These are phyloP conservation scores for Amanita thiersii DNA, from an alignment of 768 basidiomycete genomes.

Conservation along the genomic window DNA sequence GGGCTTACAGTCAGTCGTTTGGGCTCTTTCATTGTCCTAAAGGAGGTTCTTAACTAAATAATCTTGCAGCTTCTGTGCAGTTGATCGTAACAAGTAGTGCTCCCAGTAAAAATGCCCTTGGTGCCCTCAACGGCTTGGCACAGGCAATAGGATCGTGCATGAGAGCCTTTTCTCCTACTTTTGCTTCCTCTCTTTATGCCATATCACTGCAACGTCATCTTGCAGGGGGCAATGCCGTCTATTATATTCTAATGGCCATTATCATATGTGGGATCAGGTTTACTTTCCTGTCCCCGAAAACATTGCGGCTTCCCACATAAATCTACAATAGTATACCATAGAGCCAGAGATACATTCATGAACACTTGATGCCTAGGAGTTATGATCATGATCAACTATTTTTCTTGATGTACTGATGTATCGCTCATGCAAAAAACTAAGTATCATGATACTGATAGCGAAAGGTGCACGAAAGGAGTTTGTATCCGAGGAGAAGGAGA, in stretches of 20 bases:
- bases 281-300: too few species aligned
- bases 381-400: too few species aligned
- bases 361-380: too few species aligned
- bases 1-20: slow-evolving; percentile 27
- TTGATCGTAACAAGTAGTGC: slow-evolving; percentile 34
- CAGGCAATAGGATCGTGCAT: slow-evolving; percentile 43
- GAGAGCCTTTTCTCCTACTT: slow-evolving; percentile 44
- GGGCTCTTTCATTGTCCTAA: neutral
- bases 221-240: slow-evolving; percentile 37
- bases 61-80: slow-evolving; percentile 36
- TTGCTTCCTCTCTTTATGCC: slow-evolving; percentile 51
- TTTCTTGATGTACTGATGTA: too few species aligned
- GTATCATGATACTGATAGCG: too few species aligned
- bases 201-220: slow-evolving; percentile 36
- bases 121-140: slow-evolving; percentile 45
- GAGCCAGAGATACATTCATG: too few species aligned
- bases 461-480: too few species aligned
- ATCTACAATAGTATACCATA: too few species aligned
- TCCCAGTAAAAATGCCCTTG: slow-evolving; percentile 33
- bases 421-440: too few species aligned
- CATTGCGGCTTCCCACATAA: too few species aligned
- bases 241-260: slow-evolving; percentile 23
- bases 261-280: slow-evolving; percentile 20
- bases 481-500: too few species aligned
- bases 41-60: neutral